Evolutionary conservation across 1,284 basidiomycete genomes (phyloP).

Genomic region (Fomitiporia mediterranea): DNA sequence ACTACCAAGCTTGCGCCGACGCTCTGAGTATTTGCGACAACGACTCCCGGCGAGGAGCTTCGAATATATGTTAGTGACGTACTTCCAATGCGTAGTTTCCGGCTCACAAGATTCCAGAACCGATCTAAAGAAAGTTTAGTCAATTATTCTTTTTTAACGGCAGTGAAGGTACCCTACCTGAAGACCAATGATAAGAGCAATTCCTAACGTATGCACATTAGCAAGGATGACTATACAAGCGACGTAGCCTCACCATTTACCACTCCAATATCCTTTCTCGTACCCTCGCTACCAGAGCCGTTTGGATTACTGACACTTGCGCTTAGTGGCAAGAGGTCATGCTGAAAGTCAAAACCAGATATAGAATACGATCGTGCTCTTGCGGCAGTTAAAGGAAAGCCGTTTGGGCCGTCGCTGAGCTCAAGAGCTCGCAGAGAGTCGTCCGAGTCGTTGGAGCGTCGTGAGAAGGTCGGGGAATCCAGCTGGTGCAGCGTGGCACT

Average conservation of each 20-base stretch:
- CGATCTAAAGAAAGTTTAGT: slow-evolving; percentile 50
- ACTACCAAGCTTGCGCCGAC: slow-evolving; percentile 80
- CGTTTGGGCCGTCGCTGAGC: slow-evolving; percentile 56
- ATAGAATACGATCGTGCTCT: slow-evolving; percentile 63
- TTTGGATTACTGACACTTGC: slow-evolving; percentile 69
- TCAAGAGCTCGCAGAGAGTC: slow-evolving; percentile 76
- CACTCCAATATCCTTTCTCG: slow-evolving; percentile 73
- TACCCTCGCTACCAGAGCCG: slow-evolving; percentile 37
- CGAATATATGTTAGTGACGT: background rate
- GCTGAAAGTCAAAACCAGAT: slow-evolving; percentile 74
- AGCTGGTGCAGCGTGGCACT: slow-evolving; percentile 25
- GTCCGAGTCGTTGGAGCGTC: slow-evolving; percentile 60
- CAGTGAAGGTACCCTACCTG: slow-evolving; percentile 44
- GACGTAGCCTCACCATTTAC: slow-evolving; percentile 75
- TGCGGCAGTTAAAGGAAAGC: slow-evolving; percentile 29
- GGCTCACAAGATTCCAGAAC: slow-evolving; percentile 86
- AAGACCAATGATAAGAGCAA: slow-evolving; percentile 77
- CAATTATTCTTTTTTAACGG: slow-evolving; percentile 15
- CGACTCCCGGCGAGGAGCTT: slow-evolving; percentile 87
- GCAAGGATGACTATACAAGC: slow-evolving; percentile 7
- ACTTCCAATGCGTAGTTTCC: background rate
- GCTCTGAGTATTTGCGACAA: slow-evolving; percentile 81
- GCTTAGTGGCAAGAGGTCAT: slow-evolving; percentile 71
- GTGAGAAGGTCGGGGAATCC: slow-evolving; percentile 41
- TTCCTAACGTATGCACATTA: slow-evolving; percentile 42